phyloP scores from a whole-genome alignment of 352 stramenopile genomes.

The Phytophthora agathidicida region DNA sequence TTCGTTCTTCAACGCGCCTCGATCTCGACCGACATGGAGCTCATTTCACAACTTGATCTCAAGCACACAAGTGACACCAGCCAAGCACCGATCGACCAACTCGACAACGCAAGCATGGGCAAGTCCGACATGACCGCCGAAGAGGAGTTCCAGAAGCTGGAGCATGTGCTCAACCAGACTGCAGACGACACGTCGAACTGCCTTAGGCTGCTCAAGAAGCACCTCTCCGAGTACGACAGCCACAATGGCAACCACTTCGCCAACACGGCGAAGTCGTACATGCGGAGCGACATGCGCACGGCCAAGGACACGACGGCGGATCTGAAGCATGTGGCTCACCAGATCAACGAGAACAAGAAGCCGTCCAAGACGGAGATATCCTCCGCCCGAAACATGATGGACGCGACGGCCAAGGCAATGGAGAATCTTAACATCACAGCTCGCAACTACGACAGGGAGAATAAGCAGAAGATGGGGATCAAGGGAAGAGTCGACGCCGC shows the following conservation, averaged over 20 bases:
- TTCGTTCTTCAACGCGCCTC: background rate
- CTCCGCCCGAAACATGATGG: slow-evolving; percentile 28
- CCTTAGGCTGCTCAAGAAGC: slow-evolving; percentile 29
- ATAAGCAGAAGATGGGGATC: slow-evolving; percentile 26
- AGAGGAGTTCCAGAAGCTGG: slow-evolving; percentile 34
- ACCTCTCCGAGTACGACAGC: slow-evolving; percentile 32
- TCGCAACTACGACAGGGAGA: slow-evolving; percentile 37
- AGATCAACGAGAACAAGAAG: slow-evolving; percentile 23
- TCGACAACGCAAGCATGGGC: slow-evolving; percentile 16
- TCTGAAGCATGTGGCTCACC: slow-evolving; percentile 27
- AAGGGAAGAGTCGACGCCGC: slow-evolving; percentile 26
- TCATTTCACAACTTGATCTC: slow-evolving; percentile 32
- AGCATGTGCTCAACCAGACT: slow-evolving; percentile 29
- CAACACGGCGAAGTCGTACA: slow-evolving; percentile 30
- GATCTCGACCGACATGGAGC: background rate
- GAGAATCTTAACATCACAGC: slow-evolving; percentile 16
- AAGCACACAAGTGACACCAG: slow-evolving; percentile 23
- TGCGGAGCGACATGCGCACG: slow-evolving; percentile 30
- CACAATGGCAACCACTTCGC: slow-evolving; percentile 36
- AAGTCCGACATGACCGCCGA: slow-evolving; percentile 21
- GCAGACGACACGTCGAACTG: slow-evolving; percentile 20
- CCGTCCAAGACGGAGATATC: slow-evolving; percentile 22
- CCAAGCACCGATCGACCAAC: background rate
- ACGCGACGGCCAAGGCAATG: slow-evolving; percentile 26
- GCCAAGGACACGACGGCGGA: slow-evolving; percentile 31